These are phyloP conservation scores for Candida maesae DNA, from an alignment of 805 yeast species.

Conservation along the genomic window DNA sequence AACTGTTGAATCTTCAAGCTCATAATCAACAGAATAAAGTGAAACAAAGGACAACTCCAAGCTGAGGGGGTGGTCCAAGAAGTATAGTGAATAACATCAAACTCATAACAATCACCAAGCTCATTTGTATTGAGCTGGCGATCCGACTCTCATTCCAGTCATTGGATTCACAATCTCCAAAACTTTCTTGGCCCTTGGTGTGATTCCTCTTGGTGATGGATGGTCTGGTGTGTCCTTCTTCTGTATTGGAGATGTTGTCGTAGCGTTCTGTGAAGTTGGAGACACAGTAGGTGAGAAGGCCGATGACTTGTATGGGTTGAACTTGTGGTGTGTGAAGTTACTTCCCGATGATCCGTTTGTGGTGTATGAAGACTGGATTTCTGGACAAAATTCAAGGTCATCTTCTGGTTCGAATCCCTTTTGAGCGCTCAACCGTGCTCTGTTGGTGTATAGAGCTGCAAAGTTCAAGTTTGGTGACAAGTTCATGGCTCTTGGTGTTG, in stretches of 20 bases:
- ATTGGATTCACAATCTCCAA: constrained; percentile 62
- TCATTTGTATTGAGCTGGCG: constrained; percentile 39
- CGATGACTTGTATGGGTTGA: constrained; percentile 65
- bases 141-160: constrained; percentile 52
- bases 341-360: not conserved
- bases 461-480: constrained; percentile 25
- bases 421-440: constrained; percentile 54
- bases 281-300: constrained; percentile 52
- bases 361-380: constrained; percentile 16
- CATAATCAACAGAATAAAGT: too few relatives aligned
- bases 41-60: too few relatives aligned
- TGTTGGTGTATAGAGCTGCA: constrained; percentile 39
- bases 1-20: too few relatives aligned
- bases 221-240: constrained; percentile 17
- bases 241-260: constrained; percentile 20
- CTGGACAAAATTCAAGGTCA: constrained; percentile 64
- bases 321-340: constrained; percentile 39
- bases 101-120: not conserved
- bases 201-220: constrained; percentile 39
- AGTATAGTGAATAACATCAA: not conserved
- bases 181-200: constrained; percentile 57
- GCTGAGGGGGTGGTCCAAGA: too few relatives aligned
- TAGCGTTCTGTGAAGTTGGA: constrained; percentile 30
- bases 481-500: constrained; percentile 19
- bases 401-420: constrained; percentile 62